Base-by-base conservation (phyloP, 2,329 filamentous ascomycete species). In the Atkinsonella hypoxylon region DNA sequence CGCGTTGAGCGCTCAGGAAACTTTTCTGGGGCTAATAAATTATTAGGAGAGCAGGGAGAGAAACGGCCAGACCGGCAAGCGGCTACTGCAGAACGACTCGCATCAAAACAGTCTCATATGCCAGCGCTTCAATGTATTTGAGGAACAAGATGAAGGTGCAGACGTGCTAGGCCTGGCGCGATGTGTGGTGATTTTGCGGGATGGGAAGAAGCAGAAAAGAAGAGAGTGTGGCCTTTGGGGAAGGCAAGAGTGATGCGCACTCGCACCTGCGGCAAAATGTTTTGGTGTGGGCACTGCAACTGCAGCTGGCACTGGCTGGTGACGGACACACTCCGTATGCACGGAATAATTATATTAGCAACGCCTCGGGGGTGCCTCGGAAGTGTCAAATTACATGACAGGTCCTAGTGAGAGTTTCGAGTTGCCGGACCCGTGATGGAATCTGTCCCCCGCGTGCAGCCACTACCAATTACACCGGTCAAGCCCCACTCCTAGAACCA, bases 141-240 rank as follows among this genome's bases (percentile, higher is more conserved):
- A 38, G 45, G 47, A 18, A 18, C 42, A 42, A 30, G 15, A 45
- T 45, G 38, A 45, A 34, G 38, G 15, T 43, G 47, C 41, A 47
- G 47, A 52, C 30, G 52, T 49, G 49, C 44, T 47, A 17, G 39
- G 42, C 26, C 45, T 32, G 41, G 34, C 18, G 50, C 51, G 44
- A 36, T 46, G 46, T 42, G 32, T 50, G 43, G 43, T 48, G 17
- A 18, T 47, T 47, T 36, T 41, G 31, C 20, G 40, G 45, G 40
- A 48, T 40, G 49, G 38, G 31, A 36, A 20, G 41, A 36, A 30
- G 41, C n/a, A 20, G 30, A 31, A 48, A 41, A n/a, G 13, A 43
- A 43, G 17, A n/a, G 26, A 42, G 12, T 36, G 12, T 36, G 7
- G 34, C 15, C 34, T 36, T 12, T 36, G 34, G 34, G 34, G 12